Evolutionary conservation across 2,329 filamentous ascomycete genomes (phyloP), one percentile per base, ranked within the genome.

Genomic region (Hypoxylon sp.): DNA sequence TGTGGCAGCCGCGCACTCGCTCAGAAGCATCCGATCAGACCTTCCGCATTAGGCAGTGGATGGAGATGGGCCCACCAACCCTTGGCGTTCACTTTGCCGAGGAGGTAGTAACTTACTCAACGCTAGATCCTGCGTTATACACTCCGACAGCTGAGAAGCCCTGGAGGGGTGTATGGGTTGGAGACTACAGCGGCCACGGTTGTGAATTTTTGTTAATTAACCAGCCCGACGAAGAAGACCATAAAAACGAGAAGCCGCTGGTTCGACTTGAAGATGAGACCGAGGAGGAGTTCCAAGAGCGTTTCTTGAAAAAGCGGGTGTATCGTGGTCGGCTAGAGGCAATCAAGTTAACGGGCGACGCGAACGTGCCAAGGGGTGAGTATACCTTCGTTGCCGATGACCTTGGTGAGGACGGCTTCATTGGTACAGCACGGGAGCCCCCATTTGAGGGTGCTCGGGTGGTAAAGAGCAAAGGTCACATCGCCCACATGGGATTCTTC

Each of bases 341-440:
- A 0, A 85, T 97, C 65, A 97, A 97, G 69, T 75, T 99, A 23
- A 97, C 93, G 0, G 93, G 93, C 1, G 93, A 99, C 65, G 84
- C 88, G 0, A 95, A 97, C 60, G 85, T 97, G 9, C 93, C 93
- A 0, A 81, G 92, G 6, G 93, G 92, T 6, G 88, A 97, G 69
- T 84, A 86, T 61, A 90, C 89, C 0, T 97, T 96, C 67, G 79
- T 90, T 3, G 88, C 86, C 0, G 82, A 90, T 4, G 91, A 97
- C 61, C 82, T 97, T 25, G 87, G 89, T 0, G 76, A 80, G 0
- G 72, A 66, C 0, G 90, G 90, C 0, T 78, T 87, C 15, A 71
- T 93, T 1, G 76, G 85, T 0, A 74, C 84, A 1, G 83, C 86
- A 1, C 75, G 81, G 1, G 87, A 91, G 51, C 73, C 80, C 1